phyloP scores from a whole-genome alignment of 768 basidiomycete species.

The Lactarius hengduanensis region DNA sequence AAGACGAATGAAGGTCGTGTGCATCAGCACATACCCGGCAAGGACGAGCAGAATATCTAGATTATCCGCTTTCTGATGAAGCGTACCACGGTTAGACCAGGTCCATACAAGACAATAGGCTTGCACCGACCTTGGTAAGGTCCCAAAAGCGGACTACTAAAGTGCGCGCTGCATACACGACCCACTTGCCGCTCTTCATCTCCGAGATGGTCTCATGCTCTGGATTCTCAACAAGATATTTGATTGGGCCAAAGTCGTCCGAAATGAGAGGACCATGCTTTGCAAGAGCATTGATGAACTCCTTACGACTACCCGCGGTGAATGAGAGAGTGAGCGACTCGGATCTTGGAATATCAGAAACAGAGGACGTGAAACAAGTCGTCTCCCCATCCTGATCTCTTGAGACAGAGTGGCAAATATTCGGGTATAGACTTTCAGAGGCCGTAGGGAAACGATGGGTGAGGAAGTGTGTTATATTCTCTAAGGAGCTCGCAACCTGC shows the following conservation, averaged over 20 bases:
- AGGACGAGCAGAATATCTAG: conserved; percentile 94
- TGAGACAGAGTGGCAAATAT: conserved; percentile 47
- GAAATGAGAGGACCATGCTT: conserved; percentile 34
- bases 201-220: conserved; percentile 58
- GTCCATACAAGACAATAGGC: neutral
- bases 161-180: conserved; percentile 79
- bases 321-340: conserved; percentile 53
- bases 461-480: conserved; percentile 52
- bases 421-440: conserved; percentile 48
- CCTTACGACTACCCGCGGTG: conserved; percentile 47
- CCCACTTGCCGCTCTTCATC: conserved; percentile 83
- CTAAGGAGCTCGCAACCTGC: conserved; percentile 45
- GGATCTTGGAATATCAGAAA: conserved; percentile 38
- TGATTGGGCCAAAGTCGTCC: conserved; percentile 42
- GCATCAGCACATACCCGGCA: conserved; percentile 93
- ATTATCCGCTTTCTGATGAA: conserved; percentile 80
- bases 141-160: conserved; percentile 82
- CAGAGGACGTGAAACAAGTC: conserved; percentile 44
- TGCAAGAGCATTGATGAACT: conserved; percentile 46
- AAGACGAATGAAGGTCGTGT: conserved; percentile 88
- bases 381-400: conserved; percentile 28
- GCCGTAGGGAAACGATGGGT: conserved; percentile 41
- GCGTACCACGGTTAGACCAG: neutral
- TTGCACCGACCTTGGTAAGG: conserved; percentile 62
- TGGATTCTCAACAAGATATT: conserved; percentile 50